phyloP scores from a whole-genome alignment of 2,329 filamentous ascomycete species.

The Shiraia sp. region DNA sequence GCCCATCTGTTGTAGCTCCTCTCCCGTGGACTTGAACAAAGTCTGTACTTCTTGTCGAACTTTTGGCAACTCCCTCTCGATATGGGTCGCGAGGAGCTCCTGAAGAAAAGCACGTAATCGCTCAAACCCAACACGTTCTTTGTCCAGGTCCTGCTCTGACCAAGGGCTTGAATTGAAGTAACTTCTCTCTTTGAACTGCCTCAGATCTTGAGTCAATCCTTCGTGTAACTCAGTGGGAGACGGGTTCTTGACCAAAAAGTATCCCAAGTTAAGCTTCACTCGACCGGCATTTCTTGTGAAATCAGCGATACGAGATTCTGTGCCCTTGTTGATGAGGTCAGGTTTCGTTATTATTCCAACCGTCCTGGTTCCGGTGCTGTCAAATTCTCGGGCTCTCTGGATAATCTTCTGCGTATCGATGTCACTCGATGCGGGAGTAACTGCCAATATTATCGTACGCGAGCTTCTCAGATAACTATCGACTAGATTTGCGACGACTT shows the following conservation, averaged over 20 bases:
- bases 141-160: constrained; percentile 25
- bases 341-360: constrained; percentile 61
- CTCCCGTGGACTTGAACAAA: constrained; percentile 1
- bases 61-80: constrained; percentile 33
- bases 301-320: constrained; percentile 32
- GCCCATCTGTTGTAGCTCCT: constrained; percentile 52
- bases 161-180: constrained; percentile 43
- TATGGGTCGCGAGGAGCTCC: constrained; percentile 47
- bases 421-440: constrained; percentile 41
- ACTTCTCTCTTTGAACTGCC: constrained; percentile 27
- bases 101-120: constrained; percentile 54
- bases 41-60: constrained; percentile 17
- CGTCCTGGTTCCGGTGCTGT: constrained; percentile 51
- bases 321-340: constrained; percentile 46
- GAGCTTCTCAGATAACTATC: constrained; percentile 19
- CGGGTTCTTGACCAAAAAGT: constrained; percentile 56
- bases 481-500: constrained; percentile 14
- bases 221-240: constrained; percentile 36
- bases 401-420: constrained; percentile 61
- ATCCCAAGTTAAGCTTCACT: constrained; percentile 48
- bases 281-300: constrained; percentile 35
- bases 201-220: constrained; percentile 29
- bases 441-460: constrained; percentile 24
- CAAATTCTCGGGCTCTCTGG: constrained; percentile 51
- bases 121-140: constrained; percentile 45